A percentile compares a stretch with the other conserved stretches of the same genome.
phyloP scores from a whole-genome alignment of 2,329 filamentous ascomycete species.

The Annulohypoxylon truncatum region DNA sequence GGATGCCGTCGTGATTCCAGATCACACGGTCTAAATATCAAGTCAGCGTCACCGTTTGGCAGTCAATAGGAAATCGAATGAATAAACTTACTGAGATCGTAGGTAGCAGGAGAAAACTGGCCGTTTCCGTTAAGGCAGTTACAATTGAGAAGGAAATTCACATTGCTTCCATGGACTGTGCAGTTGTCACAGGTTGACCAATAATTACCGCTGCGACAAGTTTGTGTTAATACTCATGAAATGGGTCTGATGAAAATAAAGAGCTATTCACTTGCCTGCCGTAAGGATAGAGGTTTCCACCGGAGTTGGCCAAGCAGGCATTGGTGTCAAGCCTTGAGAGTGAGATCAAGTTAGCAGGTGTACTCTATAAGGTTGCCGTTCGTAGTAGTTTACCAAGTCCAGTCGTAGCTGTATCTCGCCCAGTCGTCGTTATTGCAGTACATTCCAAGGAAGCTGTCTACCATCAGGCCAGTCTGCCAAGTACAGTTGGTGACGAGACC shows the following conservation, averaged over 20 bases:
- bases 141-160: constrained; percentile 44
- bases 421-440: constrained; percentile 56
- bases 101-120: constrained; percentile 34
- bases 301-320: constrained; percentile 47
- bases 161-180: constrained; percentile 41
- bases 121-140: constrained; percentile 42
- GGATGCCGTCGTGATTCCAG: constrained; percentile 52
- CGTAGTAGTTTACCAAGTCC: constrained; percentile 51
- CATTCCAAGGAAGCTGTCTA: constrained; percentile 51
- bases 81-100: constrained; percentile 46
- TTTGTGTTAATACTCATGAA: not conserved
- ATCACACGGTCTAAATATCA: constrained; percentile 50
- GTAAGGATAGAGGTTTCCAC: constrained; percentile 44
- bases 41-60: constrained; percentile 5
- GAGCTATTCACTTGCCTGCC: constrained; percentile 37
- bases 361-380: not conserved
- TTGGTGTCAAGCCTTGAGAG: constrained; percentile 53
- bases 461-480: constrained; percentile 51
- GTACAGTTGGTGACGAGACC: constrained; percentile 53
- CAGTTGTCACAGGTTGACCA: constrained; percentile 47
- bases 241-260: not conserved
- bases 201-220: constrained; percentile 47
- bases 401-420: constrained; percentile 53
- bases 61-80: not conserved
- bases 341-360: constrained; percentile 15